Conservation (phyloP, 106 monocot species). For the Acorus gramineus region DNA sequence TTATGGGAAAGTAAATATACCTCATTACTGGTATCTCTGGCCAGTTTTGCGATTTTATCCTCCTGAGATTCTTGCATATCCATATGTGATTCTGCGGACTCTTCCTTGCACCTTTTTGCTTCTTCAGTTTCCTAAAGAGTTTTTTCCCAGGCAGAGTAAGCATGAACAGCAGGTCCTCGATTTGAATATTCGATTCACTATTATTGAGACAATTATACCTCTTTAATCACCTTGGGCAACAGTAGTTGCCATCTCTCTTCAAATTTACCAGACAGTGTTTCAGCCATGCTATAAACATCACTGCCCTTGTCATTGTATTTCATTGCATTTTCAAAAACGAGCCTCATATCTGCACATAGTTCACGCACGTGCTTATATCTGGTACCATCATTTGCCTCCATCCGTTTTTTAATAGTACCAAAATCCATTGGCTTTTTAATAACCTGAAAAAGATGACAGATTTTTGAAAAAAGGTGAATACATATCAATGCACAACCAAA, state of each 20-base stretch:
- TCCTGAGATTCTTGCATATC: conserved; percentile 50
- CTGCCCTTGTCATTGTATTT: conserved; percentile 65
- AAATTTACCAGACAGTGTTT: conserved; percentile 66
- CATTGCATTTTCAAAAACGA: conserved; percentile 95
- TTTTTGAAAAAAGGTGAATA: neutral
- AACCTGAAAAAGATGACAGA: conserved; percentile 31
- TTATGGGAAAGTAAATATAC: conserved; percentile 13
- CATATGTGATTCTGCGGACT: conserved; percentile 32
- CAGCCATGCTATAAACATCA: conserved; percentile 83
- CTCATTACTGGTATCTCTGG: conserved; percentile 60
- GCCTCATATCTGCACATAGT: conserved; percentile 85
- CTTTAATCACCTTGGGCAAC: conserved; percentile 80
- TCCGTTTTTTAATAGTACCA: conserved; percentile 54
- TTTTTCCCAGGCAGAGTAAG: too few relatives aligned
- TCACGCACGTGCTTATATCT: conserved; percentile 85
- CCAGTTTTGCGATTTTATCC: conserved; percentile 50
- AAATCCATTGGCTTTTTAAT: conserved; percentile 97
- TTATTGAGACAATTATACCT: conserved; percentile 33
- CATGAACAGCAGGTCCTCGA: too few relatives aligned
- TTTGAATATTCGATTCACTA: neutral
- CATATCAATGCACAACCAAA: neutral
- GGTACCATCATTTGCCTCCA: conserved; percentile 70
- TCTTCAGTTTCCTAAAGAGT: conserved; percentile 37
- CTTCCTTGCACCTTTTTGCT: conserved; percentile 33
- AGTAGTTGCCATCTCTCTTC: conserved; percentile 87